phyloP scores from a whole-genome alignment of 805 yeast genomes.

The Candida wancherniae region DNA sequence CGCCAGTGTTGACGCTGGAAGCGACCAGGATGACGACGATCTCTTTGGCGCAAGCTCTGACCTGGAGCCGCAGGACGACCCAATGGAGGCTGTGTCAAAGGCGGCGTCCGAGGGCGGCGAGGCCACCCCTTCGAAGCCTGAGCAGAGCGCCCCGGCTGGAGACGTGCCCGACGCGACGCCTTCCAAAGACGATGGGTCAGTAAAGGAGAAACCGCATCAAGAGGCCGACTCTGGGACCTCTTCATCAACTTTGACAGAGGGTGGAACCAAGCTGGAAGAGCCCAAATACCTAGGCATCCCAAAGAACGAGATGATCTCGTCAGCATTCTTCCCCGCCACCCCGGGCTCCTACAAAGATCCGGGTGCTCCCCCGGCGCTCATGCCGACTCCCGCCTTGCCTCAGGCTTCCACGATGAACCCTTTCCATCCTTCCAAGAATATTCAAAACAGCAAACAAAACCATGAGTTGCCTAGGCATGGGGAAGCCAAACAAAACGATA shows the following conservation, averaged over 20 bases:
- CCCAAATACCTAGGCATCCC: constrained; percentile 47
- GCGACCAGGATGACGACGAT: constrained; percentile 11
- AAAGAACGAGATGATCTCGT: constrained; percentile 51
- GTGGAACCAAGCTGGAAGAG: neutral
- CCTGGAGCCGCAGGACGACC: constrained; percentile 8
- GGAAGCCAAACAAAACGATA: constrained; percentile 1
- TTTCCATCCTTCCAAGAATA: constrained; percentile 5
- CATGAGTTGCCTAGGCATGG: too few relatives aligned
- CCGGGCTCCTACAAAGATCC: constrained; percentile 57
- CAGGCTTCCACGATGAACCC: constrained; percentile 15
- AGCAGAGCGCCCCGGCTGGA: too few relatives aligned
- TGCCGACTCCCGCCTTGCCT: constrained; percentile 45
- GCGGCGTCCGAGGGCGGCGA: too few relatives aligned
- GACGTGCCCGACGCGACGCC: too few relatives aligned
- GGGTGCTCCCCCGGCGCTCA: constrained; percentile 72
- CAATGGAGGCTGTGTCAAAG: too few relatives aligned
- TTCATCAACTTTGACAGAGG: neutral
- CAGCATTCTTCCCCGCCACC: constrained; percentile 4
- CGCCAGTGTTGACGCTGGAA: neutral
- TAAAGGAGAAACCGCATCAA: too few relatives aligned
- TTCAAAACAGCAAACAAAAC: neutral
- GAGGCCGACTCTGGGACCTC: too few relatives aligned
- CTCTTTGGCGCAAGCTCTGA: constrained; percentile 16
- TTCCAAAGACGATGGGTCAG: too few relatives aligned
- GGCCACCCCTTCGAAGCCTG: too few relatives aligned